These are phyloP conservation scores for Fermentozyma sake DNA, from an alignment of 1,139 yeast species.

Conservation along the genomic window DNA sequence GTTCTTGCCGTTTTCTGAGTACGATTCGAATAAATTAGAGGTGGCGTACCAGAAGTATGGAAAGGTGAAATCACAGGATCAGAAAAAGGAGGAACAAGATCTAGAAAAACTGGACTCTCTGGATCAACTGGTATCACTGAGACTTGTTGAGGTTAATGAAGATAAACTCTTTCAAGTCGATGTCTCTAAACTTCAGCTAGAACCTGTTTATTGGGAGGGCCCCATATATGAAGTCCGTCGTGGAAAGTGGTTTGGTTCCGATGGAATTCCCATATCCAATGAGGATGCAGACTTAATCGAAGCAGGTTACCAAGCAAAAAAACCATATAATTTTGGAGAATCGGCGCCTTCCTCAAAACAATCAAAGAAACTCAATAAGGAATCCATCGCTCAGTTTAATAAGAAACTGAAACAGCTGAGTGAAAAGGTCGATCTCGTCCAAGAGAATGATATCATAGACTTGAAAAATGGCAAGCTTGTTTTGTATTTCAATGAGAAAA, in stretches of 20 bases:
- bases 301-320: slow-evolving; percentile 36
- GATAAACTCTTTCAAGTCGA: slow-evolving; percentile 77
- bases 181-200: slow-evolving; percentile 45
- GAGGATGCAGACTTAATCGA: slow-evolving; percentile 58
- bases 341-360: slow-evolving; percentile 9
- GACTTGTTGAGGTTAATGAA: slow-evolving; percentile 59
- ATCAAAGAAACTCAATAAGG: slow-evolving; percentile 12
- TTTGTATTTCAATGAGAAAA: slow-evolving; percentile 26
- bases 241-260: slow-evolving; percentile 75
- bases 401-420: slow-evolving; percentile 8
- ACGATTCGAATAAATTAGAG: slow-evolving; percentile 64
- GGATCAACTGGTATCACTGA: too few relatives aligned
- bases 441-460: slow-evolving; percentile 29
- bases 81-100: background rate
- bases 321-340: slow-evolving; percentile 24
- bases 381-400: slow-evolving; percentile 20
- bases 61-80: too few relatives aligned
- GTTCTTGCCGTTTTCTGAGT: slow-evolving; percentile 64
- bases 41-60: slow-evolving; percentile 31
- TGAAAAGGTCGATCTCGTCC: slow-evolving; percentile 10
- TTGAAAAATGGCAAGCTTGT: slow-evolving; percentile 28
- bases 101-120: too few relatives aligned
- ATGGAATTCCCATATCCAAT: slow-evolving; percentile 56
- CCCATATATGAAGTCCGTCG: slow-evolving; percentile 79
- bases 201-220: slow-evolving; percentile 87